Percentiles rank a stretch among this genome's conserved stretches.
Evolutionary conservation across 805 yeast species (phyloP).

Genomic region (Lipomyces oligophaga): DNA sequence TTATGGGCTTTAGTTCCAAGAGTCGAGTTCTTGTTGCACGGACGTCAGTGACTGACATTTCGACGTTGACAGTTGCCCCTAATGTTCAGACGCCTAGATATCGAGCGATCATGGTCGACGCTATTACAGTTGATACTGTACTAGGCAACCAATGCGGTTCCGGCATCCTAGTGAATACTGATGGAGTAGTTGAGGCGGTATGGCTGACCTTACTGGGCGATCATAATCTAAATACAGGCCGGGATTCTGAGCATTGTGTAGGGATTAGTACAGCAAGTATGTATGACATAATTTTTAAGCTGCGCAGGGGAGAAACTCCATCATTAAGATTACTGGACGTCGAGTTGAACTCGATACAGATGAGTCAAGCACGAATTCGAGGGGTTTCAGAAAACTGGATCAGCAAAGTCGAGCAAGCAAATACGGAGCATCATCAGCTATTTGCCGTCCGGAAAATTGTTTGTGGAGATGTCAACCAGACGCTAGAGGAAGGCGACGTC

Average conservation of each 20-base stretch:
- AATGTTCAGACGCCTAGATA: slow-evolving; percentile 69
- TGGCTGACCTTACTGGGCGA: slow-evolving; percentile 87
- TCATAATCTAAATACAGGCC: slow-evolving; percentile 47
- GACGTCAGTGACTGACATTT: slow-evolving; percentile 71
- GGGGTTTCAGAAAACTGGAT: slow-evolving; percentile 91
- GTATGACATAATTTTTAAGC: slow-evolving; percentile 50
- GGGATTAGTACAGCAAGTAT: slow-evolving; percentile 75
- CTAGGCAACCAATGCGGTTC: slow-evolving; percentile 69
- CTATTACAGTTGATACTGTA: slow-evolving; percentile 68
- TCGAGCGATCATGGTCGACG: slow-evolving; percentile 79
- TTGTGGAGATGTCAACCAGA: slow-evolving; percentile 34
- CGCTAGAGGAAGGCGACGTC: slow-evolving; percentile 62
- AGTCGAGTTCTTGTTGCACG: slow-evolving; percentile 68
- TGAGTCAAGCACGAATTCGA: slow-evolving; percentile 72
- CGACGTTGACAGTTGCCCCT: slow-evolving; percentile 69
- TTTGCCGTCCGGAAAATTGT: slow-evolving; percentile 67
- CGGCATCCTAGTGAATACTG: slow-evolving; percentile 71
- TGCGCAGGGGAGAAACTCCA: slow-evolving; percentile 52
- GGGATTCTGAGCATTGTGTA: slow-evolving; percentile 63
- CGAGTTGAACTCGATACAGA: slow-evolving; percentile 64
- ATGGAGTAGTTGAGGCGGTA: slow-evolving; percentile 76
- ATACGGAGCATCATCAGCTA: slow-evolving; percentile 66
- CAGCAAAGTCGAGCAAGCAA: slow-evolving; percentile 55
- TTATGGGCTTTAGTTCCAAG: slow-evolving; percentile 74
- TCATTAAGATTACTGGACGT: slow-evolving; percentile 66